phyloP scores from a whole-genome alignment of 495 filamentous ascomycete genomes.

The Penicillium pulvis region DNA sequence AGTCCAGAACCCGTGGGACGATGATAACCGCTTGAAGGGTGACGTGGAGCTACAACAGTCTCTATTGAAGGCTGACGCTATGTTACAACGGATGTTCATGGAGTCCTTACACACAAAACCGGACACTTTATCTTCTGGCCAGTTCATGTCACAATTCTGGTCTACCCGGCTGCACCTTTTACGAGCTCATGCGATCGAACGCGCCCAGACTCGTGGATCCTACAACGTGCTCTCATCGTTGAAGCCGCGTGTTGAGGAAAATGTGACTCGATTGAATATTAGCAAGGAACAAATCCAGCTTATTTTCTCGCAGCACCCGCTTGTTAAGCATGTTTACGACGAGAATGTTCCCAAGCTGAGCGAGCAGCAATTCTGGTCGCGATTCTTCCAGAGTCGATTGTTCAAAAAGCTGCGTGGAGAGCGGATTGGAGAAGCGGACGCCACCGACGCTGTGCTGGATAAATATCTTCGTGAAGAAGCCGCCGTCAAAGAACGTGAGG shows the following conservation, averaged over 20 bases:
- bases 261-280: slow-evolving; percentile 76
- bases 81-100: slow-evolving; percentile 76
- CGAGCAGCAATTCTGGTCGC: slow-evolving; percentile 83
- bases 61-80: slow-evolving; percentile 72
- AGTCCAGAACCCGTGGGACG: slow-evolving; percentile 63
- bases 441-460: slow-evolving; percentile 75
- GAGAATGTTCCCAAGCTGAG: slow-evolving; percentile 84
- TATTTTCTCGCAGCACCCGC: slow-evolving; percentile 89
- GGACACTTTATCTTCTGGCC: slow-evolving; percentile 69
- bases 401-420: slow-evolving; percentile 92
- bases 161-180: slow-evolving; percentile 79
- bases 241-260: slow-evolving; percentile 77
- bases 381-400: slow-evolving; percentile 86
- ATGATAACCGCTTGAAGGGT: slow-evolving; percentile 70
- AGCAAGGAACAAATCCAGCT: slow-evolving; percentile 90
- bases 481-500: slow-evolving; percentile 50
- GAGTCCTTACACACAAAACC: slow-evolving; percentile 78
- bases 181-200: slow-evolving; percentile 87
- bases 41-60: slow-evolving; percentile 84
- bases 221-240: slow-evolving; percentile 94
- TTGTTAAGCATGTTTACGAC: slow-evolving; percentile 89
- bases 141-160: slow-evolving; percentile 93
- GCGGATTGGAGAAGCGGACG: slow-evolving; percentile 72
- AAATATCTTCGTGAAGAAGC: slow-evolving; percentile 76
- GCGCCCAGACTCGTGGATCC: slow-evolving; percentile 76